Conservation (phyloP, 2,329 filamentous ascomycete genomes). For the Metarhizium rileyi region DNA sequence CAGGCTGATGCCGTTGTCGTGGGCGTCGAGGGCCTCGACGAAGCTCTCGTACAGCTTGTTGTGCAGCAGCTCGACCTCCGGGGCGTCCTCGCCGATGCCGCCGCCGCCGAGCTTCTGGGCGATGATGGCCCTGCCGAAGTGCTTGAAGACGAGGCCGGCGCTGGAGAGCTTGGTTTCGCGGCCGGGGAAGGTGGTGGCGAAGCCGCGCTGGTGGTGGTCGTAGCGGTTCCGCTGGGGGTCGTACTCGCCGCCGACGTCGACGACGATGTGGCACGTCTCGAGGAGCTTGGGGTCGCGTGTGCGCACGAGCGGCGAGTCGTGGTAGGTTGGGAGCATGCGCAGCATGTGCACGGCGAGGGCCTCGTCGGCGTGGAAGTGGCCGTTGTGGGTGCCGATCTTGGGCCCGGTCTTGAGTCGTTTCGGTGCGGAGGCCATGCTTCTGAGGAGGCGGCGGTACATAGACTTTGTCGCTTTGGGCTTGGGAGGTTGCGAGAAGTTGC, state of each 20-base stretch:
- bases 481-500: not conserved
- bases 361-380: conserved; percentile 98
- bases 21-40: conserved; percentile 90
- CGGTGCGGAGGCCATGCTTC: conserved; percentile 45
- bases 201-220: conserved; percentile 96
- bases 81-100: conserved; percentile 44
- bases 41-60: conserved; percentile 88
- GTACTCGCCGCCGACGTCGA: conserved; percentile 96
- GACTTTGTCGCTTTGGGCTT: conserved; percentile 3
- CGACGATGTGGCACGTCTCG: conserved; percentile 80
- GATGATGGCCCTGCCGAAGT: conserved; percentile 83
- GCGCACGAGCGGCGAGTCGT: conserved; percentile 63
- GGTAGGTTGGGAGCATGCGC: conserved; percentile 75
- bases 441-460: conserved; percentile 23
- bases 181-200: conserved; percentile 74
- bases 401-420: conserved; percentile 68
- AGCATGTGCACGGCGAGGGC: conserved; percentile 95
- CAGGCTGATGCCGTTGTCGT: conserved; percentile 86
- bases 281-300: conserved; percentile 77
- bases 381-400: conserved; percentile 89
- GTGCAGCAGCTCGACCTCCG: conserved; percentile 67
- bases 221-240: conserved; percentile 67
- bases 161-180: conserved; percentile 84
- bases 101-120: conserved; percentile 42
- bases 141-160: conserved; percentile 89